Evolutionary conservation across 805 yeast genomes (phyloP).

Genomic region (Pichia scutulata): DNA sequence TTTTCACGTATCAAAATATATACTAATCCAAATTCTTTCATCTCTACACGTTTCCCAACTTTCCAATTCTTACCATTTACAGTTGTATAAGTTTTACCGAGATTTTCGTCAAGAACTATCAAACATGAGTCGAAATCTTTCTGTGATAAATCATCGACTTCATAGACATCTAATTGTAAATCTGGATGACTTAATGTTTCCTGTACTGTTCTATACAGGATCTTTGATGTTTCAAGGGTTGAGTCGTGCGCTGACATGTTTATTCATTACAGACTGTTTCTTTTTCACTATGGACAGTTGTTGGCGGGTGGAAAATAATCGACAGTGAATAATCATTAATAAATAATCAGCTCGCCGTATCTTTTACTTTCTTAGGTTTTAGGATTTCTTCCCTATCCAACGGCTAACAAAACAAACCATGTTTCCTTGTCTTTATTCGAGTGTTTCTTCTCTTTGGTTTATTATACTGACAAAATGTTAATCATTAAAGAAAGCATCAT

Average conservation of each 20-base stretch:
- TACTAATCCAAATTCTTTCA: conserved; percentile 40
- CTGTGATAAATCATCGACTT: not conserved
- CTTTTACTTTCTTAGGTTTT: not conserved
- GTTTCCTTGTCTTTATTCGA: not conserved
- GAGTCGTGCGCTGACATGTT: not conserved
- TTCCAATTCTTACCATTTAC: conserved; percentile 36
- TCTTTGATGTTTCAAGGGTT: not conserved
- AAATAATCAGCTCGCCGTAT: not conserved
- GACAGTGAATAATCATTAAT: too few species aligned
- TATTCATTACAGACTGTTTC: not conserved
- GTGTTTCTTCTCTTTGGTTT: too few species aligned
- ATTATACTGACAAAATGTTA: conserved; percentile 22
- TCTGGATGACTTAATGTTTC: not conserved
- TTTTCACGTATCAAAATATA: conserved; percentile 29
- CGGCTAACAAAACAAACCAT: not conserved
- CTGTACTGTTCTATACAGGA: not conserved
- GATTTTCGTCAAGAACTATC: conserved; percentile 19
- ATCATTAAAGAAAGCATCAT: conserved; percentile 28
- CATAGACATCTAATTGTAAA: not conserved
- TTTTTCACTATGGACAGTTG: too few species aligned
- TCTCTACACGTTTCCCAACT: conserved; percentile 35
- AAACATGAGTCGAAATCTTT: conserved; percentile 12
- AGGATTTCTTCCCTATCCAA: not conserved
- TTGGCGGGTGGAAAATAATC: too few species aligned
- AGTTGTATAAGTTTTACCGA: conserved; percentile 19